A percentile compares a stretch with the other conserved stretches of the same genome.
phyloP scores from a whole-genome alignment of 257 asterid genomes.

The Petunia axillaris region DNA sequence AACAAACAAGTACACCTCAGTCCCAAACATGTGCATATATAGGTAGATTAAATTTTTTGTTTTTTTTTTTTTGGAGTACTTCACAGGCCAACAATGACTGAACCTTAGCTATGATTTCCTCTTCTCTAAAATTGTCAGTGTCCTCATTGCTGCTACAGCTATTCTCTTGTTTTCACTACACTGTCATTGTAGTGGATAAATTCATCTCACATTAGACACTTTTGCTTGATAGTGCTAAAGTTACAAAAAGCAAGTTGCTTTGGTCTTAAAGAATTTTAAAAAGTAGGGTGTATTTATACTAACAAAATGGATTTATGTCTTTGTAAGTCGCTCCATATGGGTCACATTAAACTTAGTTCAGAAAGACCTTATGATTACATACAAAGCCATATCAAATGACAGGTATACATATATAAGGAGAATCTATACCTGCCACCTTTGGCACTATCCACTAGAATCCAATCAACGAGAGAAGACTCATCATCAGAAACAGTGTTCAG shows the following conservation, averaged over 20 bases:
- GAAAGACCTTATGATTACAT: not conserved
- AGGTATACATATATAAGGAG: not conserved
- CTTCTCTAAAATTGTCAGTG: not conserved
- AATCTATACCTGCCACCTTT: conserved; percentile 80
- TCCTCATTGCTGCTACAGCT: not conserved
- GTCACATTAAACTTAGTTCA: not conserved
- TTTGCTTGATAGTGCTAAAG: not conserved
- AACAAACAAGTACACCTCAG: not conserved
- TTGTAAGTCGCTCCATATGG: conserved; percentile 10
- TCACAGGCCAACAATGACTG: not conserved
- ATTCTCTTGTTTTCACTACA: not conserved
- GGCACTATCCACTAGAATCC: conserved; percentile 95
- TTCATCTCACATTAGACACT: not conserved
- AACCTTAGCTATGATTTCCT: not conserved
- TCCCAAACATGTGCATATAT: no score
- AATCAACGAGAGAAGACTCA: conserved; percentile 76
- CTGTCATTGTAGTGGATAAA: not conserved
- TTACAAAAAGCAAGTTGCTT: not conserved
- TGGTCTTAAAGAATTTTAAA: not conserved
- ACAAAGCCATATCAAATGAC: not conserved
- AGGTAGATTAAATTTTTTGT: no score
- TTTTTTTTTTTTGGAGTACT: not conserved
- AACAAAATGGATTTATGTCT: conserved; percentile 6
- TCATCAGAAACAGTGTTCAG: conserved; percentile 72
- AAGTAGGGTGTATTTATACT: not conserved